Conservation (phyloP, 2,329 filamentous ascomycete species). For the Claviceps humidiphila region DNA sequence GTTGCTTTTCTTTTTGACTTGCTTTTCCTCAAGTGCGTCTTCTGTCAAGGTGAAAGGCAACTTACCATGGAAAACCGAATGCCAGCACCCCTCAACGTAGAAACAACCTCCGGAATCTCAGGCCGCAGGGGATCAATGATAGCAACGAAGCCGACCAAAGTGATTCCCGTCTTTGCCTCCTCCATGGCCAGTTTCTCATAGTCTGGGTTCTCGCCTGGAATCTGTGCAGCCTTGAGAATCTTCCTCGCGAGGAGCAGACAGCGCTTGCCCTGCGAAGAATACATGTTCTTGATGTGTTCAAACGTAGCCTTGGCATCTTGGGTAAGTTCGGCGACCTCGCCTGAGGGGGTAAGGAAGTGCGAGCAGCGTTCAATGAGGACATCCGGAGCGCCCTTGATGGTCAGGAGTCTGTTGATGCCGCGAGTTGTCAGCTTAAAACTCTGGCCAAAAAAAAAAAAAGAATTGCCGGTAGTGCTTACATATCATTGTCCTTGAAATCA, state of each 20-base stretch:
- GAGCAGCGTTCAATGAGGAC: conserved; percentile 53
- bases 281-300: conserved; percentile 50
- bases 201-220: conserved; percentile 24
- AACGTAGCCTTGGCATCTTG: conserved; percentile 30
- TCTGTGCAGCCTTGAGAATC: conserved; percentile 27
- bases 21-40: too few relatives aligned
- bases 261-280: conserved; percentile 55
- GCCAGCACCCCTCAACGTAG: conserved; percentile 53
- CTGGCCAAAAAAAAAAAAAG: background rate
- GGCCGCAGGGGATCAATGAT: conserved; percentile 67
- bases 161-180: conserved; percentile 43
- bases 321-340: conserved; percentile 37
- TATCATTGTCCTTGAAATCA: conserved; percentile 22
- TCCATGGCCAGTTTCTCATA: conserved; percentile 43
- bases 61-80: conserved; percentile 65
- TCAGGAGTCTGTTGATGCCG: conserved; percentile 36
- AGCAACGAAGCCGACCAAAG: conserved; percentile 60
- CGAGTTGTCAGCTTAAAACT: background rate
- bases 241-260: conserved; percentile 56
- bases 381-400: conserved; percentile 71
- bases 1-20: too few relatives aligned
- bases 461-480: conserved; percentile 15
- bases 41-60: background rate
- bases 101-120: conserved; percentile 55
- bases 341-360: conserved; percentile 41